phyloP scores from a whole-genome alignment of 495 filamentous ascomycete species.

The Cryomyces minteri region DNA sequence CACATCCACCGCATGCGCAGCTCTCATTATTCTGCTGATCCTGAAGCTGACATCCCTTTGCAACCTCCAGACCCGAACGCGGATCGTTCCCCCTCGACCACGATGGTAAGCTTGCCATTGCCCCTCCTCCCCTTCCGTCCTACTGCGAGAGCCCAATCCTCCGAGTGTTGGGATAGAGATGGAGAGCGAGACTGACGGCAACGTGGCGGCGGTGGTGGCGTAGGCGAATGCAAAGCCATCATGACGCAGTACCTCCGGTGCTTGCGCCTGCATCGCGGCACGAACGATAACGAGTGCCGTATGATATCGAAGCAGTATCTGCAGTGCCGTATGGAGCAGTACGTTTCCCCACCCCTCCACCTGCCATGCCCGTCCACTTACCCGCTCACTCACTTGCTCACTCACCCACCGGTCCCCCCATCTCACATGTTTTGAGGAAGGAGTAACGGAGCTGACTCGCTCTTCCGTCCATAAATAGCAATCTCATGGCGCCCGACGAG shows the following conservation, averaged over 20 bases:
- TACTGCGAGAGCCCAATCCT: background rate
- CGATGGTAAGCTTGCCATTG: conserved; percentile 40
- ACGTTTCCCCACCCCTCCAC: conserved; percentile 19
- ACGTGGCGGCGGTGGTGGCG: background rate
- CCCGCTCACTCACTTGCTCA: conserved; percentile 1
- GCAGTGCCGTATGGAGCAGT: conserved; percentile 88
- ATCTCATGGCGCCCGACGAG: conserved; percentile 87
- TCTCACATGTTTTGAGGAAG: background rate
- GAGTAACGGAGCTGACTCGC: background rate
- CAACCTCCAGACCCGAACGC: conserved; percentile 53
- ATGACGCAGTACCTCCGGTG: conserved; percentile 73
- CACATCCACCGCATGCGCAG: too few species aligned
- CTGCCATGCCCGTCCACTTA: background rate
- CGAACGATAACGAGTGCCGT: conserved; percentile 74
- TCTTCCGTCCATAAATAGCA: conserved; percentile 28
- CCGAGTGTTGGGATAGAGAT: too few species aligned
- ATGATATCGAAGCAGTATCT: conserved; percentile 74
- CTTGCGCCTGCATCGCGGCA: conserved; percentile 59
- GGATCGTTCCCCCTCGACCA: conserved; percentile 95
- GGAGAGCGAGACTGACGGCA: too few species aligned
- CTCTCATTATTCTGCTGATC: background rate
- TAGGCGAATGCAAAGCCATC: conserved; percentile 83
- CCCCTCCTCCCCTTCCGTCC: background rate
- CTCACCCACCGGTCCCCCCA: conserved; percentile 2
- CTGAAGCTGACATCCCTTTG: background rate